Evolutionary conservation across 306 rosid species (phyloP), one percentile per base, ranked within the genome.

Genomic region (Trifolium dubium): DNA sequence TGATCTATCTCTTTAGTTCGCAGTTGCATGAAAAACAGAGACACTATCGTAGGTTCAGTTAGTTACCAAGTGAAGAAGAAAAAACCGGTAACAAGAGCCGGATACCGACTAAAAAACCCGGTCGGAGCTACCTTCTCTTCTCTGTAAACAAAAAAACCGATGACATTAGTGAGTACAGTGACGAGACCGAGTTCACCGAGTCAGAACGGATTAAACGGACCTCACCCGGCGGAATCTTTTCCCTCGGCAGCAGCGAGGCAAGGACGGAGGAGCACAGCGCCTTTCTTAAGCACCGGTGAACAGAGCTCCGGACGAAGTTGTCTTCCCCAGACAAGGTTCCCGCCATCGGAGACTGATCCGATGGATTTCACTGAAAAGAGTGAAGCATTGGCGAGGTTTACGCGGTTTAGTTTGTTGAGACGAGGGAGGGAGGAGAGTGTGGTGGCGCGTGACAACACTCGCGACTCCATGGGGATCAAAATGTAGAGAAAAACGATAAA

Each of bases 191-290:
- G 63, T 78, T 46, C 29, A 19, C 87, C 68, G 89, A 79, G 86
- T 78, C 86, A 81, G 85, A 91, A 85, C 96, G 91, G 88, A 88
- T 79, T 92, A 84, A 78, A 91, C 96, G 98, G 96, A 93, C 97
- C 98, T 93, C 98, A 93, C 98, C 98, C 98, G 86, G 96, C 88
- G 86, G 98, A 93, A 91, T 93, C 98, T 81, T 85, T 81, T 3
- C 96, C 97, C 46, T 79, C 92, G 17, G 94, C 90, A 1, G 98
- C 89, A 10, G 76, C 84, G 12, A 63, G 84, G 65, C 92, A 81
- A 0, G 92, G 94, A 55, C 75, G 79, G 31, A 89, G 80, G 29
- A 63, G 78, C 13, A 70, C 77, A 12, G 56, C 23, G 1, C 85
- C 88, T 19, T 79, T 81, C 75, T 80, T 89, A 60, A 32, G 37